Evolutionary conservation across 768 basidiomycete species (phyloP), one percentile per base, ranked within the genome.

Genomic region (Tubosaeta sp.): DNA sequence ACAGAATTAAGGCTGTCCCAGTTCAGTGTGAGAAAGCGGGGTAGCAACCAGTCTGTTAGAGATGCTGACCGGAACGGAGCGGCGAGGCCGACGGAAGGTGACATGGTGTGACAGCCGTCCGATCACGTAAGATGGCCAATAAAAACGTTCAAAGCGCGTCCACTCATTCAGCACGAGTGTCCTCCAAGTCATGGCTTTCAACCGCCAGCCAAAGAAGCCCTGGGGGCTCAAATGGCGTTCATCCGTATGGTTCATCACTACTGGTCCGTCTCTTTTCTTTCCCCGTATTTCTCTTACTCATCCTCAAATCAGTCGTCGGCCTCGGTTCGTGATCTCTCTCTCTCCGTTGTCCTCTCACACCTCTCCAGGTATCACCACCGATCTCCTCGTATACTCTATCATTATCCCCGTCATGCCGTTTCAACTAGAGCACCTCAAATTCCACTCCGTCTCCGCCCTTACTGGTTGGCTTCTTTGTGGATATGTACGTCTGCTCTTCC

Each of bases 341-440:
- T 16, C 29, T 16, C 14, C 37, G 9, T 13, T 32, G 29, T 16
- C 33, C 14, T 32, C 48, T 52, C 1, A 51, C 47, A 22, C 25
- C 35, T 29, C 41, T 19, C 35, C 26, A 74, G 72, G 73, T 10
- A 69, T 73, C 41, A 70, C 70, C 4, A 77, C 76, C 1, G 84
- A 85, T 62, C 59, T 82, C 1, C 64, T 84, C n/a, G 77, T 81
- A 10, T 85, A 84, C 58, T 80, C 82, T 5, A 71, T 81, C 26
- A 79, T 84, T 51, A 77, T 84, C 31, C 83, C 84, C 9, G 81
- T 84, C 29, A 73, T 84, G 51, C 83, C 84, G 2, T 85, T 84
- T 59, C 82, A 81, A 32, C 75, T 85, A 22, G 76, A 83, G 58
- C 62, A 51, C 6, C 71, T 84, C 43, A 65, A 72, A 0, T 79